Evolutionary conservation across 208 protist species (phyloP).

Genomic region (Acanthamoeba sp.): DNA sequence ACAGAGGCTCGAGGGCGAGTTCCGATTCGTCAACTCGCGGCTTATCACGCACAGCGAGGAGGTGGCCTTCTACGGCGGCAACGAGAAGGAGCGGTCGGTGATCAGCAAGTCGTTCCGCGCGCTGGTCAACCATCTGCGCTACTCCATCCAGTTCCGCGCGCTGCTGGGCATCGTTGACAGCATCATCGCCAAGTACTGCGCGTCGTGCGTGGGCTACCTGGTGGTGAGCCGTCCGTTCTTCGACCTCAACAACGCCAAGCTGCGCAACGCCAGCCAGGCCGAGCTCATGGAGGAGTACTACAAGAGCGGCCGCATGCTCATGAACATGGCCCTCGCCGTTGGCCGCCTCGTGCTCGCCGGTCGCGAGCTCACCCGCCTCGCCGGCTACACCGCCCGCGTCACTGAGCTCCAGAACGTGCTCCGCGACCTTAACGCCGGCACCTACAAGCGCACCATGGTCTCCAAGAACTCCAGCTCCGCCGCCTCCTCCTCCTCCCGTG

Average conservation of each 20-base stretch:
- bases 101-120: constrained; percentile 79
- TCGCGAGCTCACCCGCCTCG: constrained; percentile 82
- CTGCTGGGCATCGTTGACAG: constrained; percentile 85
- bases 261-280: constrained; percentile 28
- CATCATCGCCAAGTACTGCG: constrained; percentile 88
- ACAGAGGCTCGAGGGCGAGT: constrained; percentile 87
- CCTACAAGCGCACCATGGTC: constrained; percentile 73
- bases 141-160: constrained; percentile 80
- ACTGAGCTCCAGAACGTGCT: constrained; percentile 86
- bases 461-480: background rate
- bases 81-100: constrained; percentile 80
- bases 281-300: constrained; percentile 85
- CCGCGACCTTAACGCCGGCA: constrained; percentile 78
- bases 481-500: background rate
- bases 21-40: constrained; percentile 87
- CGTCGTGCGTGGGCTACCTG: constrained; percentile 84
- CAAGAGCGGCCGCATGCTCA: constrained; percentile 83
- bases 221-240: constrained; percentile 86
- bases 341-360: constrained; percentile 87
- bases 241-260: constrained; percentile 70
- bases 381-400: constrained; percentile 85
- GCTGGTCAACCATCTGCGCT: constrained; percentile 63
- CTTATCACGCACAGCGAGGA: constrained; percentile 88
- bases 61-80: constrained; percentile 89
- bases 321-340: constrained; percentile 84